Conservation (phyloP, 148 eudicot genomes). For the Vaccinium myrtillus region DNA sequence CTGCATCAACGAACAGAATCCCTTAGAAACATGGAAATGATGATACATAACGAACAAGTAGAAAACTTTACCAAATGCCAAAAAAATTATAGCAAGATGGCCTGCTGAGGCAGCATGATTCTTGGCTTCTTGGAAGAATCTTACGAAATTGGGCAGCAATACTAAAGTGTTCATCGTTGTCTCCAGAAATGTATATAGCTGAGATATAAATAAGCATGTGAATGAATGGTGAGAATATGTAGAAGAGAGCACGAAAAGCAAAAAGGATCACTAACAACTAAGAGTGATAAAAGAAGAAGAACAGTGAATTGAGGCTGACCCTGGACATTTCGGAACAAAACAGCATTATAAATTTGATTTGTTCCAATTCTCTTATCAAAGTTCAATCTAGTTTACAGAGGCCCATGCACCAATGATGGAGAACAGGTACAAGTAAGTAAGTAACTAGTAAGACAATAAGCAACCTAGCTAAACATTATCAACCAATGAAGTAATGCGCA, state of each 20-base stretch:
- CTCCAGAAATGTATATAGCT: conserved; percentile 84
- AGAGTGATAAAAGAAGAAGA: neutral
- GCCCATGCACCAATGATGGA: neutral
- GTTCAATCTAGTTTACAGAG: neutral
- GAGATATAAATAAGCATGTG: conserved; percentile 16
- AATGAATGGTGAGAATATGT: conserved; percentile 10
- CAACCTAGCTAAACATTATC: neutral
- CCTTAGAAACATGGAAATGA: conserved; percentile 41
- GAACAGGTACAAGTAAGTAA: neutral
- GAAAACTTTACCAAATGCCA: conserved; percentile 68
- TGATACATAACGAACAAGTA: conserved; percentile 23
- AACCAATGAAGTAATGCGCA: neutral
- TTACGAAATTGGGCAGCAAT: conserved; percentile 65
- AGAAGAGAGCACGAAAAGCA: neutral
- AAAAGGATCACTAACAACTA: neutral
- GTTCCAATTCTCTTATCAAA: neutral
- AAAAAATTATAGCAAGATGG: conserved; percentile 65
- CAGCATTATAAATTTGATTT: neutral
- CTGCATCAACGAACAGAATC: conserved; percentile 73
- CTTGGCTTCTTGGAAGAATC: conserved; percentile 57
- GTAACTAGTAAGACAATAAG: neutral
- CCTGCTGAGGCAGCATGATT: conserved; percentile 56
- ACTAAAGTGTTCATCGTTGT: conserved; percentile 65
- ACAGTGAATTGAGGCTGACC: neutral
- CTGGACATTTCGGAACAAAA: neutral